These are phyloP conservation scores for Komagataella pastoris DNA, from an alignment of 805 yeast genomes.

Conservation along the genomic window DNA sequence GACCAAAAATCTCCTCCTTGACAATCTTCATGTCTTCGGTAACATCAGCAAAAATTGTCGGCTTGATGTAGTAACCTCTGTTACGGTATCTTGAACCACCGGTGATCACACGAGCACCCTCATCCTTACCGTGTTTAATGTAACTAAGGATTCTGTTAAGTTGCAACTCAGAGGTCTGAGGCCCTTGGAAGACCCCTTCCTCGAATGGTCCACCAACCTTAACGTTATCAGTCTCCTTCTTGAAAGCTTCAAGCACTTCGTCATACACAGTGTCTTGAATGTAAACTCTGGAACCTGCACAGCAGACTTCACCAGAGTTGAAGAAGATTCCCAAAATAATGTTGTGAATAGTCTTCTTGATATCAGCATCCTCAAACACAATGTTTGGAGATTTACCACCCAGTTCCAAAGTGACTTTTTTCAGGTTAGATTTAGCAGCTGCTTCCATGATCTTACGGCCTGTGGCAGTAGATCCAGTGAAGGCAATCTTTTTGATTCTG, in stretches of 20 bases:
- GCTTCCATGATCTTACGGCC: conserved; percentile 74
- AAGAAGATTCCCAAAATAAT: conserved; percentile 75
- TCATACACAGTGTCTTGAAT: conserved; percentile 82
- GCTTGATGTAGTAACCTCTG: conserved; percentile 58
- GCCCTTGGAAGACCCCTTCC: conserved; percentile 73
- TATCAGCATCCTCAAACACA: conserved; percentile 74
- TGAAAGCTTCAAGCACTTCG: conserved; percentile 49
- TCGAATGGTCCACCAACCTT: conserved; percentile 81
- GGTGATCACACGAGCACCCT: conserved; percentile 67
- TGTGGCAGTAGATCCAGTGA: conserved; percentile 56
- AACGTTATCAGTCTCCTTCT: conserved; percentile 31
- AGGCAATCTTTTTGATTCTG: conserved; percentile 47
- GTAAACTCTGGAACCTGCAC: conserved; percentile 87
- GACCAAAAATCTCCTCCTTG: conserved; percentile 80
- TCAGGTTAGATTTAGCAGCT: conserved; percentile 71
- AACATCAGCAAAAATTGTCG: conserved; percentile 67
- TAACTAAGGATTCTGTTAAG: conserved; percentile 64
- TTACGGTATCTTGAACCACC: conserved; percentile 45
- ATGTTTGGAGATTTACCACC: conserved; percentile 96
- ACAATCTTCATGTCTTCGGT: conserved; percentile 55
- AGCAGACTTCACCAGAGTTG: conserved; percentile 94
- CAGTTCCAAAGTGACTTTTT: conserved; percentile 85
- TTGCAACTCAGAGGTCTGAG: conserved; percentile 78
- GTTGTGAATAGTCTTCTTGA: conserved; percentile 63
- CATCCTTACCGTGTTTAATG: conserved; percentile 63